phyloP scores from a whole-genome alignment of 305 asterid species.

The Plantago coronopus region DNA sequence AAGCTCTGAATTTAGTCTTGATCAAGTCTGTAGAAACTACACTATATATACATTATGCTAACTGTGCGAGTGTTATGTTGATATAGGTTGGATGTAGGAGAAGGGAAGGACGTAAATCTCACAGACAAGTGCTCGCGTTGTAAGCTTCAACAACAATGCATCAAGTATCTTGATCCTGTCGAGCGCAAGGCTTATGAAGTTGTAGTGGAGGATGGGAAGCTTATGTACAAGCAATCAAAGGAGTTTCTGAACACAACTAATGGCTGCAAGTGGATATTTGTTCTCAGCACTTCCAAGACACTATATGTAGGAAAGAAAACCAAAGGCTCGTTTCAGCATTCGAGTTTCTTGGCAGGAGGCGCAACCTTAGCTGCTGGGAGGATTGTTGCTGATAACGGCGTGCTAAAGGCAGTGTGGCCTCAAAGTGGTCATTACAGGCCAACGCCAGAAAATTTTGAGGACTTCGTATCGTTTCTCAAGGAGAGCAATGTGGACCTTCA shows the following conservation, averaged over 20 bases:
- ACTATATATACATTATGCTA: not conserved
- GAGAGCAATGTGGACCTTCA: constrained; percentile 65
- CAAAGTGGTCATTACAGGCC: constrained; percentile 97
- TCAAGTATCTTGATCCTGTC: constrained; percentile 94
- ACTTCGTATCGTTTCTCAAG: constrained; percentile 61
- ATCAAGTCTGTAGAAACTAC: too few species aligned
- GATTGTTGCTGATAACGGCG: constrained; percentile 73
- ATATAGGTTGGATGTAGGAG: constrained; percentile 90
- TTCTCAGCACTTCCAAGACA: constrained; percentile 77
- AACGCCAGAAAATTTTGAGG: constrained; percentile 79
- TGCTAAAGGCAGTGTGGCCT: constrained; percentile 94
- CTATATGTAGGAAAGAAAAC: constrained; percentile 76
- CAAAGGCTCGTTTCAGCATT: constrained; percentile 94
- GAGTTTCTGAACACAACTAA: constrained; percentile 57
- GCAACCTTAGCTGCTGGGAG: constrained; percentile 96
- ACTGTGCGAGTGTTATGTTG: constrained; percentile 7
- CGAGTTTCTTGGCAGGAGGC: constrained; percentile 97
- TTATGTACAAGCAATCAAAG: constrained; percentile 53
- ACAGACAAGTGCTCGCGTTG: constrained; percentile 71
- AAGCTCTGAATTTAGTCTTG: constrained; percentile 5
- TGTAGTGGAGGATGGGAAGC: constrained; percentile 62
- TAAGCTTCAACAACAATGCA: constrained; percentile 94
- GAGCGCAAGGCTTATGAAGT: constrained; percentile 89
- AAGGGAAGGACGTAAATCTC: constrained; percentile 82
- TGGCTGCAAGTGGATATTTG: constrained; percentile 88